Conservation (phyloP, 495 filamentous ascomycete species). For the Filosporella fistucella region DNA sequence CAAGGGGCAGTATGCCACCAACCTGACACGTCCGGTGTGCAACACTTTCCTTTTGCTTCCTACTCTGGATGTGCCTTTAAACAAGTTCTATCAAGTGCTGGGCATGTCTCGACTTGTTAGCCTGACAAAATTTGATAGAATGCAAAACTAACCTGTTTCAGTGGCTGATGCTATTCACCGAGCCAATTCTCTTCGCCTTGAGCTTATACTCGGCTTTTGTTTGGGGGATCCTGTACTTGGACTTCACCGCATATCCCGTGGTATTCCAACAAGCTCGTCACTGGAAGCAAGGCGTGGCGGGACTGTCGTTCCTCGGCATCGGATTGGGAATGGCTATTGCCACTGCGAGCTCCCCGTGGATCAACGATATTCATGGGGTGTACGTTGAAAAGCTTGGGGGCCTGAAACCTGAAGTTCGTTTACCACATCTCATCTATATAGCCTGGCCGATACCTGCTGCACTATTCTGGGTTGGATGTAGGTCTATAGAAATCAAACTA, state of each 20-base stretch:
- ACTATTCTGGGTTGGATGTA: conserved; percentile 67
- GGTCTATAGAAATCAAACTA: not conserved
- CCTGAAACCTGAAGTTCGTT: conserved; percentile 67
- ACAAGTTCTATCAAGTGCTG: too few relatives aligned
- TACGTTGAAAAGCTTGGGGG: conserved; percentile 44
- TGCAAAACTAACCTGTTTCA: too few relatives aligned
- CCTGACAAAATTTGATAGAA: too few relatives aligned
- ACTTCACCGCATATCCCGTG: conserved; percentile 85
- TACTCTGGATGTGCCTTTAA: too few relatives aligned
- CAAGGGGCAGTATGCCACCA: too few relatives aligned
- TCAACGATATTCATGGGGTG: conserved; percentile 54
- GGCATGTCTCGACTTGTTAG: too few relatives aligned
- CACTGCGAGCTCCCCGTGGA: conserved; percentile 62
- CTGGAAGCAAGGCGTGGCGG: conserved; percentile 67
- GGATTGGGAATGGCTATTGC: conserved; percentile 68
- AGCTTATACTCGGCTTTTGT: conserved; percentile 62
- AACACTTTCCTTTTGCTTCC: too few relatives aligned
- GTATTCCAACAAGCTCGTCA: conserved; percentile 70
- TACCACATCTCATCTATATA: conserved; percentile 66
- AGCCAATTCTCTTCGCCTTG: conserved; percentile 78
- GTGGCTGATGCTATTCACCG: conserved; percentile 57
- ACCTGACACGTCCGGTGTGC: too few relatives aligned
- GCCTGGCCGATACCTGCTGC: conserved; percentile 65
- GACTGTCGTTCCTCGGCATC: conserved; percentile 75
- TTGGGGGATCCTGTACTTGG: conserved; percentile 81